A percentile compares a stretch with the other conserved stretches of the same genome.
phyloP scores from a whole-genome alignment of 352 stramenopile species.

The Thraustochytrium sp. region DNA sequence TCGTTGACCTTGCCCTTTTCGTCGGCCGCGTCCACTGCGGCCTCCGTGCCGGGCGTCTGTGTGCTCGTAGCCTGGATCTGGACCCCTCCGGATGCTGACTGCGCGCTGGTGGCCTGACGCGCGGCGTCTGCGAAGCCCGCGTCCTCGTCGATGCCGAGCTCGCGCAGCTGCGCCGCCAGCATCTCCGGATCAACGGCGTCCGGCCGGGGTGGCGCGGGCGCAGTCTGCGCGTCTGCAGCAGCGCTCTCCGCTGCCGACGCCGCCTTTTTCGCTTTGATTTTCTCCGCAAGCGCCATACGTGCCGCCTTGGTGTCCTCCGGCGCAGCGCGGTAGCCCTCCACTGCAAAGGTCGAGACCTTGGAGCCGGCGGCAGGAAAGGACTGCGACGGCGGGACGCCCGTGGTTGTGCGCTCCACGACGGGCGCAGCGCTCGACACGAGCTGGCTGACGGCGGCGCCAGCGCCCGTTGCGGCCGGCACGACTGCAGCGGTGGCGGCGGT shows the following conservation, averaged over 20 bases:
- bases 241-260: background rate
- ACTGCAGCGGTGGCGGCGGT: background rate
- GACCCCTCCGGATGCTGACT: background rate
- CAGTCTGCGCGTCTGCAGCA: background rate
- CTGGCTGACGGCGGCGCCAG: background rate
- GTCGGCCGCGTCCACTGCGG: too few relatives aligned
- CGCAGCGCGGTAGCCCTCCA: background rate
- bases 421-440: background rate
- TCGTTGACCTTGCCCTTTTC: too few relatives aligned
- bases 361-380: background rate
- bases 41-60: too few relatives aligned
- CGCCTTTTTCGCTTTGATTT: slow-evolving; percentile 5
- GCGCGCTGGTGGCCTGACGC: background rate
- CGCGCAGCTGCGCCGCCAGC: background rate
- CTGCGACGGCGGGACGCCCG: too few relatives aligned
- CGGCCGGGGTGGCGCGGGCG: background rate
- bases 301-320: background rate
- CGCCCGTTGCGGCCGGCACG: background rate
- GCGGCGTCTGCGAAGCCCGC: background rate
- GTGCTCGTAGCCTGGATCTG: background rate
- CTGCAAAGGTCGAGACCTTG: background rate
- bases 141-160: background rate
- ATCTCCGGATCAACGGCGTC: background rate
- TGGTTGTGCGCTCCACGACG: background rate
- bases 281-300: background rate